Conservation (phyloP, 495 filamentous ascomycete species). For the Tuber microsphaerosporum region DNA sequence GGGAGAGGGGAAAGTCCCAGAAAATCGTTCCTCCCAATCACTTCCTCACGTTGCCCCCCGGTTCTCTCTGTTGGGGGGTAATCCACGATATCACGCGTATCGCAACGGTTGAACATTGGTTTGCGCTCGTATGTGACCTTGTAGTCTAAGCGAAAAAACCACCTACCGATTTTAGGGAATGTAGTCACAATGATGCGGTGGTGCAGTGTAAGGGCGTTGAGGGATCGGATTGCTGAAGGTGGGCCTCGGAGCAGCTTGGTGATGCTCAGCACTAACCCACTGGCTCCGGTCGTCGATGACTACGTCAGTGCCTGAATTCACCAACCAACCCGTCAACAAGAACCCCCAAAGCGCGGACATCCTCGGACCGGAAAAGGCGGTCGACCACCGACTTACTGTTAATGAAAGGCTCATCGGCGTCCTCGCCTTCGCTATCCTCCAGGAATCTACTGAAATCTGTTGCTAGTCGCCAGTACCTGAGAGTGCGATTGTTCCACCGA, state of each 20-base stretch:
- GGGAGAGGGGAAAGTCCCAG: not conserved
- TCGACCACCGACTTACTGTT: constrained; percentile 5
- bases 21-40: not conserved
- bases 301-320: not conserved
- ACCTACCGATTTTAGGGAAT: not conserved
- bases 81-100: not conserved
- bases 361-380: not conserved
- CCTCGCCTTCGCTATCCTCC: constrained; percentile 6
- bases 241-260: not conserved
- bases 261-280: not conserved
- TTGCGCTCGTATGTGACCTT: not conserved
- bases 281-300: not conserved
- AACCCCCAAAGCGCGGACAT: not conserved
- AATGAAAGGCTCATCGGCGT: not conserved
- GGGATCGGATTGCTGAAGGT: constrained; percentile 12
- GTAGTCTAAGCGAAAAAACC: not conserved
- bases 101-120: not conserved
- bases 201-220: constrained; percentile 32
- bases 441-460: constrained; percentile 31
- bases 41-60: not conserved
- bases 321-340: not conserved
- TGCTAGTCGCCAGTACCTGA: constrained; percentile 32
- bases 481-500: constrained; percentile 34
- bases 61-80: not conserved
- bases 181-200: constrained; percentile 24